A percentile compares a stretch with the other conserved stretches of the same genome.
phyloP scores from a whole-genome alignment of 495 filamentous ascomycete species.

The Penicillium silybi region DNA sequence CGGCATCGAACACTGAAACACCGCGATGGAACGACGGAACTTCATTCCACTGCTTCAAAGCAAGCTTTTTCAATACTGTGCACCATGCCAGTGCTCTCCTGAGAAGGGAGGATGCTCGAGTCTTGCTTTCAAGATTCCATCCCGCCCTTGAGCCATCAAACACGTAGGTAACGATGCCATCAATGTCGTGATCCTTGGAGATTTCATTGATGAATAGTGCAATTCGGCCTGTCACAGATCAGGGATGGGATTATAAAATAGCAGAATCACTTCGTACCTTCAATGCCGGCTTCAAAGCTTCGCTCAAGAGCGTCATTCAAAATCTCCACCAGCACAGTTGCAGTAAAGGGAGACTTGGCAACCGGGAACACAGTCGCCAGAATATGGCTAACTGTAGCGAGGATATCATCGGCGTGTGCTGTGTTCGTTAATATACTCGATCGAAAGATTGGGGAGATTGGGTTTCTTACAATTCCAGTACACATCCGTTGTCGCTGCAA shows the following conservation, averaged over 20 bases:
- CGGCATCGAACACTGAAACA: constrained; percentile 31
- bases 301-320: constrained; percentile 38
- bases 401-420: constrained; percentile 30
- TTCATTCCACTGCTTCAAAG: constrained; percentile 10
- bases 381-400: constrained; percentile 22
- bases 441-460: neutral
- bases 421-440: neutral
- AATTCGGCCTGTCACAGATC: constrained; percentile 14
- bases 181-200: constrained; percentile 27
- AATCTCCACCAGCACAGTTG: constrained; percentile 37
- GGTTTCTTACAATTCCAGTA: constrained; percentile 25
- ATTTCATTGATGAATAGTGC: constrained; percentile 20
- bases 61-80: constrained; percentile 24
- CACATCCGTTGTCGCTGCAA: constrained; percentile 27
- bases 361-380: constrained; percentile 26
- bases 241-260: neutral
- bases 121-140: constrained; percentile 32
- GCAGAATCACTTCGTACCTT: constrained; percentile 19
- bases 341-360: constrained; percentile 39
- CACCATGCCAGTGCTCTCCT: constrained; percentile 39
- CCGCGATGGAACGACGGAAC: constrained; percentile 22
- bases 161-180: constrained; percentile 23
- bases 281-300: constrained; percentile 24
- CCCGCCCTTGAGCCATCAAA: constrained; percentile 28
- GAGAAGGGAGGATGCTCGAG: constrained; percentile 38